Base-by-base conservation (phyloP, 345 rosid species). In the Cardamine resedifolia region DNA sequence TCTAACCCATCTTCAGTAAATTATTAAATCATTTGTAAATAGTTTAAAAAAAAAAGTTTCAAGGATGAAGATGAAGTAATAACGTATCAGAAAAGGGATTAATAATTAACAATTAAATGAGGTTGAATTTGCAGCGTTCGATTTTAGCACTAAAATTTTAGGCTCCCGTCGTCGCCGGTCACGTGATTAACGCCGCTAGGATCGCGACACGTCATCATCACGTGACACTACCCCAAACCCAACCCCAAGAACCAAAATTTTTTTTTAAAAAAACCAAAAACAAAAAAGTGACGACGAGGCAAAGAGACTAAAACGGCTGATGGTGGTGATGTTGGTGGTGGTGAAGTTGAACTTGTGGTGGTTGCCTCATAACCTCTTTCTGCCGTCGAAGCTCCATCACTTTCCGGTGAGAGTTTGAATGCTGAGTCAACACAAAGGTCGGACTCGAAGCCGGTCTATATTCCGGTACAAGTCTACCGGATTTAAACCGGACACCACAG, bases 381-480 rank as follows among this genome's bases (percentile, higher is more conserved):
- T 87, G 90, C 15, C 92, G 74, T 76, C 90, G 84, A 56, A 87
- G 92, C 82, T 87, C 96, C 89, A 90, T 28, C 0, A 90, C 96
- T 82, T 90, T 90, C 34, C 96, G 86, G 74, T 90, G 96, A 59
- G 96, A 90, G 55, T 90, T 87, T 3, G 96, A 90, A 72, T 90
- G 96, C 81, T 84, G 85, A 68, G 96, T 84, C 79, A 87, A 77
- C 23, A 87, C 86, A 30, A 90, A 90, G 3, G 92, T 90, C 0
- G 96, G 92, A 77, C 96, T 89, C 0, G 96, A 85, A 5, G 92
- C 92, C 3, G 96, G 96, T 73, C 96, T 77, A 59, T 89, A 89
- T 57, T 89, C 96, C 38, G 96, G 96, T 21, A 89, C 96, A 14
- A 89, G 87, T 47, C 92, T 66, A 26, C 96, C 96, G 51, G 90